Evolutionary conservation across 2,329 filamentous ascomycete genomes (phyloP), one percentile per base, ranked within the genome.

Genomic region (Cladosporium colombiae): DNA sequence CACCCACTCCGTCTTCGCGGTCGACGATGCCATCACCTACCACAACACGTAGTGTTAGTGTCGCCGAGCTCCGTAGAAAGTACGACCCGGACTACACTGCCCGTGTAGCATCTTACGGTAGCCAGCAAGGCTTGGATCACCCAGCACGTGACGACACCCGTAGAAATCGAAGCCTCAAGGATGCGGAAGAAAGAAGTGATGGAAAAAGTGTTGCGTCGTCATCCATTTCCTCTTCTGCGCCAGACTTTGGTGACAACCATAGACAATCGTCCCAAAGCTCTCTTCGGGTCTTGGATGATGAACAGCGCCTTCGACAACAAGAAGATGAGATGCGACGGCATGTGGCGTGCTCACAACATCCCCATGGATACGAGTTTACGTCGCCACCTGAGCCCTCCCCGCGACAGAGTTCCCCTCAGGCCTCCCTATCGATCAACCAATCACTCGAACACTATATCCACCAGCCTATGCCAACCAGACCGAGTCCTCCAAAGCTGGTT

Each of bases 21-120:
- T 76, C 75, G 8, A 74, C 70, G 10, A 69, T 74, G 31, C 71
- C 74, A 10, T 75, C 75, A 29, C 74, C 73, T 11, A 71, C 70
- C 10, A 66, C 65, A 2, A 74, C 70, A 11, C 65, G 73, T 18
- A 56, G 65, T 29, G 67, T 69, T 7, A 75, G 72, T 67, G 72
- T 75, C 4, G 68, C 70, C 16, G 74, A 76, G 59, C 67, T 75
- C 16, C 70, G 72, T 23, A 66, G 69, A 25, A 72, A 71, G 52
- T 75, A 74, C 65, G 71, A 74, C 56, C 53, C 69, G 14, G 71
- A 73, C 37, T 71, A 66, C 52, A 25, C 50, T 11, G 49, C 14
- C 50, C 21, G 25, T 25, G 29, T 35, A 23, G 40, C 8, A 21
- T 31, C 50, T 8, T 21, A 46, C 25, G 33, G 23, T 11, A 46